Percentiles rank a stretch among this genome's conserved stretches.
These are phyloP conservation scores for Nicotiana paniculata DNA, from an alignment of 257 asterid genomes.

Conservation along the genomic window DNA sequence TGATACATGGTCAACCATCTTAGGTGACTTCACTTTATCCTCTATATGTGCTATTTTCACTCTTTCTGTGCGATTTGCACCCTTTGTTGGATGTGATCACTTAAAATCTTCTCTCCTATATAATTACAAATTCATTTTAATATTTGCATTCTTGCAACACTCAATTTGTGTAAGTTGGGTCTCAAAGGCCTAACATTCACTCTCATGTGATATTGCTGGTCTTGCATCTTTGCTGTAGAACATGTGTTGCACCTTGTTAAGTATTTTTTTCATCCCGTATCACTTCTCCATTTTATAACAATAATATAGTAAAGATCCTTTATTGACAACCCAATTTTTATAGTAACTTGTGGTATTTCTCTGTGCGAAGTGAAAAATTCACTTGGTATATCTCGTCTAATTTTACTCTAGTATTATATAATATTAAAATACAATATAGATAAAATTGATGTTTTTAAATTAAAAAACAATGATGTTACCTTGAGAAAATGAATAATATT, in stretches of 20 bases:
- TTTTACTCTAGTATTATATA: background rate
- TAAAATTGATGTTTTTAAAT: background rate
- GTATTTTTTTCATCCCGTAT: background rate
- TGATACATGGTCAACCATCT: background rate
- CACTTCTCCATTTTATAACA: background rate
- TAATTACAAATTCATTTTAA: background rate
- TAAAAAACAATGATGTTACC: background rate
- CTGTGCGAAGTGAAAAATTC: background rate
- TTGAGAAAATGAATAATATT: background rate
- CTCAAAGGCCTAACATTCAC: background rate
- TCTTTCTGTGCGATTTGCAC: background rate
- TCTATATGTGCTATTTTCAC: background rate
- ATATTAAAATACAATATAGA: background rate
- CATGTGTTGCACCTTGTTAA: background rate
- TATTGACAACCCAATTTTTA: background rate
- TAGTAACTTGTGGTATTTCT: background rate
- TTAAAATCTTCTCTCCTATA: background rate
- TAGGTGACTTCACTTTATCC: background rate
- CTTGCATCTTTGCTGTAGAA: background rate
- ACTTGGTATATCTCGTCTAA: background rate
- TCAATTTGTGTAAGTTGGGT: background rate
- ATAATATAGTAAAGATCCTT: background rate
- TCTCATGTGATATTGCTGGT: background rate
- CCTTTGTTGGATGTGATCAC: background rate
- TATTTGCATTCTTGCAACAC: background rate